Conservation (phyloP, 257 asterid genomes). For the Linderniella brevidens region DNA sequence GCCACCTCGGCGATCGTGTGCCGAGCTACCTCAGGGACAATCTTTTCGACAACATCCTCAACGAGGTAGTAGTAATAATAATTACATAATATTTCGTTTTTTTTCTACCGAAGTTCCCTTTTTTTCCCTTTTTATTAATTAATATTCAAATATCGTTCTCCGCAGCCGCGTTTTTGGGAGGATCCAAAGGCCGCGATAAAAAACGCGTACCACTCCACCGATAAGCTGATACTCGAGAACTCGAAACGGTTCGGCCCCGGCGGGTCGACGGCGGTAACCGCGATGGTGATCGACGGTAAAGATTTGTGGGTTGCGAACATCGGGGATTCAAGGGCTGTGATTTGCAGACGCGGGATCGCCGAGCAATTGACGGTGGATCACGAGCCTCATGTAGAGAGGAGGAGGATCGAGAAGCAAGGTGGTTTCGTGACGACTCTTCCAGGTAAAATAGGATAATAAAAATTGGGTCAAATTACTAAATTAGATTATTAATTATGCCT, state of each 20-base stretch:
- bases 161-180: constrained; percentile 68
- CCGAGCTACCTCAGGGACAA: constrained; percentile 52
- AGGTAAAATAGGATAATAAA: constrained; percentile 21
- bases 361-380: constrained; percentile 68
- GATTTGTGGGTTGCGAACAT: constrained; percentile 68
- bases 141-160: too few species aligned
- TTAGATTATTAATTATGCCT: too few species aligned
- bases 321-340: constrained; percentile 74
- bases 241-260: constrained; percentile 65
- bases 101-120: constrained; percentile 7
- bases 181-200: constrained; percentile 45
- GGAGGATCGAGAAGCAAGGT: constrained; percentile 52
- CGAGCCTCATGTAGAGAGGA: constrained; percentile 54
- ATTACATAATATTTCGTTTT: too few species aligned
- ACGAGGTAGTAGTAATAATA: constrained; percentile 21
- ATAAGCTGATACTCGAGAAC: constrained; percentile 45
- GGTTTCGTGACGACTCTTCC: constrained; percentile 67
- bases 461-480: too few species aligned
- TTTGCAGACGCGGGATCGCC: constrained; percentile 36
- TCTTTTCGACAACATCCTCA: constrained; percentile 56
- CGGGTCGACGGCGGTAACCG: constrained; percentile 81
- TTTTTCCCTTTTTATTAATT: constrained; percentile 11
- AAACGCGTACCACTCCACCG: constrained; percentile 43
- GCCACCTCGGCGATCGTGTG: constrained; percentile 65
- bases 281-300: constrained; percentile 60